A percentile compares a stretch with the other conserved stretches of the same genome.
Conservation (phyloP, 805 yeast species). For the Yarrowia sp. region DNA sequence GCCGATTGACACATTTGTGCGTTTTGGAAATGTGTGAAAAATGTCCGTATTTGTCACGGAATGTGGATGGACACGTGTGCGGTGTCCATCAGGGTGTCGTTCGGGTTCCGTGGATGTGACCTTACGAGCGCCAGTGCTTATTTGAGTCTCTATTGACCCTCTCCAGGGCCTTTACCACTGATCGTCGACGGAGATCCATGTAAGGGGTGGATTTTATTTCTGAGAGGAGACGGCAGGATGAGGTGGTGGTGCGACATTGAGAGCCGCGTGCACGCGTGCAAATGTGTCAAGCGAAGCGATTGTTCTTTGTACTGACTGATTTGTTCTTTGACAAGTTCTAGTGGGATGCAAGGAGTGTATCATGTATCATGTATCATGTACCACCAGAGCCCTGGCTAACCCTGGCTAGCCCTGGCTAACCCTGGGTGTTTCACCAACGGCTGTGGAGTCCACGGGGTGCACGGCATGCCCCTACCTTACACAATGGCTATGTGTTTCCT, state of each 20-base stretch:
- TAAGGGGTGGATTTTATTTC: constrained; percentile 22
- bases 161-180: background rate
- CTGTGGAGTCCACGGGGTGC: too few species aligned
- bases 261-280: background rate
- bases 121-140: too few species aligned
- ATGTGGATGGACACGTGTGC: background rate
- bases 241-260: background rate
- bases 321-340: too few species aligned
- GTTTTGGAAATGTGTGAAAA: background rate
- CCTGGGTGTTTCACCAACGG: too few species aligned
- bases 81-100: too few species aligned
- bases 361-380: too few species aligned
- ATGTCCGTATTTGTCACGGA: background rate
- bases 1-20: background rate
- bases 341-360: constrained; percentile 1
- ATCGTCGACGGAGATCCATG: constrained; percentile 25
- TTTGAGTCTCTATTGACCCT: too few species aligned
- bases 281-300: background rate
- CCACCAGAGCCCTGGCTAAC: too few species aligned
- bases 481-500: background rate
- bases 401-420: too few species aligned
- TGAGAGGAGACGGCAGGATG: background rate
- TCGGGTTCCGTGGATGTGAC: too few species aligned
- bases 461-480: background rate
- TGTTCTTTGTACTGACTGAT: too few species aligned